These are phyloP conservation scores for Lentinus tigrinus DNA, from an alignment of 768 basidiomycete species.

Conservation along the genomic window DNA sequence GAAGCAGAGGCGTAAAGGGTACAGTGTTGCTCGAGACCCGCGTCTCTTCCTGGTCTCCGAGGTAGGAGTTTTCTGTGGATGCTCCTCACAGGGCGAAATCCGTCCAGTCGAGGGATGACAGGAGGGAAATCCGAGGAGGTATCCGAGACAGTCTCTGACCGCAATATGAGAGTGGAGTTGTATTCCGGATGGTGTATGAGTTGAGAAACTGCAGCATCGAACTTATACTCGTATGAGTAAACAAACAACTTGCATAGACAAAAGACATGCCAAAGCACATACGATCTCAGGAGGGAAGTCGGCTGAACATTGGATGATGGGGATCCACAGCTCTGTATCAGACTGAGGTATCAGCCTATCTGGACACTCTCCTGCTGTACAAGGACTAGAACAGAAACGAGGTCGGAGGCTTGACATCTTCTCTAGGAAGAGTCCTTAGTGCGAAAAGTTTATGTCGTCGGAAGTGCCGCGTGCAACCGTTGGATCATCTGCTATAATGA, in stretches of 20 bases:
- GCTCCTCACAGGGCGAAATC: slow-evolving; percentile 42
- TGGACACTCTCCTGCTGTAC: not conserved
- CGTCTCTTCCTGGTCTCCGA: slow-evolving; percentile 75
- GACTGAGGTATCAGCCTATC: not conserved
- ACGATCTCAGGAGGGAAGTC: slow-evolving; percentile 33
- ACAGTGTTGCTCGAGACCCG: slow-evolving; percentile 72
- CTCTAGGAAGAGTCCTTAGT: not conserved
- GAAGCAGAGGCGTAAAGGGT: slow-evolving; percentile 50
- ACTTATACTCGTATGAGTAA: slow-evolving; percentile 43
- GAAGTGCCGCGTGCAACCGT: no score
- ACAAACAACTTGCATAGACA: not conserved
- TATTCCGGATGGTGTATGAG: slow-evolving; percentile 89
- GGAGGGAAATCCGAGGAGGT: slow-evolving; percentile 21
- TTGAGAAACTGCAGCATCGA: slow-evolving; percentile 67
- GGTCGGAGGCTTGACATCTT: slow-evolving; percentile 4
- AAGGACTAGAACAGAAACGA: slow-evolving; percentile 10
- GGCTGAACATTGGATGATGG: slow-evolving; percentile 30
- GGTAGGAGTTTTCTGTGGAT: slow-evolving; percentile 74
- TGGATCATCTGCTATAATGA: no score
- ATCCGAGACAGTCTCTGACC: slow-evolving; percentile 62
- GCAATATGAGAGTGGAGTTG: slow-evolving; percentile 86
- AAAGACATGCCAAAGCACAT: no score
- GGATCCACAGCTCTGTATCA: slow-evolving; percentile 22
- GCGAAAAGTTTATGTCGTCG: no score
- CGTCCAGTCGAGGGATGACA: slow-evolving; percentile 38